Conservation (phyloP, 1,284 basidiomycete genomes). For the Cutaneotrichosporon dermatis region DNA sequence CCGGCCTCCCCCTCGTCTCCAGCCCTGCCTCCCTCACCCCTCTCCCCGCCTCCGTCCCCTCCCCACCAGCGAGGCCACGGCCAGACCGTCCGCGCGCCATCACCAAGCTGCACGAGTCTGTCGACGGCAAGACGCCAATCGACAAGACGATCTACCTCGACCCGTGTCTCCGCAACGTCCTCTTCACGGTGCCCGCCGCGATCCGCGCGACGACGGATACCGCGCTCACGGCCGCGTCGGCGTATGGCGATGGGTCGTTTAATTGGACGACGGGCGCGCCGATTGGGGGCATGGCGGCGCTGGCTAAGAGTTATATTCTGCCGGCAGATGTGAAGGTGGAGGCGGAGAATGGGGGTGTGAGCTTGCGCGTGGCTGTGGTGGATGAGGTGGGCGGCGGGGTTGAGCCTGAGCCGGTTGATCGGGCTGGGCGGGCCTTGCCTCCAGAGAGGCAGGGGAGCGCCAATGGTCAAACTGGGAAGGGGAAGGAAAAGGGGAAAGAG, state of each 20-base stretch:
- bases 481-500: constrained; percentile 16
- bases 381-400: constrained; percentile 21
- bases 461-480: background rate
- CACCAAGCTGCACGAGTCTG: constrained; percentile 2
- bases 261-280: constrained; percentile 36
- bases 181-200: constrained; percentile 30
- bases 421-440: too few relatives aligned
- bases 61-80: constrained; percentile 1
- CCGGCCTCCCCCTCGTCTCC: too few relatives aligned
- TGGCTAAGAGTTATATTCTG: constrained; percentile 33
- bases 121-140: constrained; percentile 27
- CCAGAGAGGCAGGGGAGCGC: too few relatives aligned
- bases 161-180: constrained; percentile 26
- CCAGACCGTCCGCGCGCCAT: constrained; percentile 8
- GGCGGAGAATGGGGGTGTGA: constrained; percentile 35
- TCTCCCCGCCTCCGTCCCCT: constrained; percentile 13
- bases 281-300: constrained; percentile 37
- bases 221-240: constrained; percentile 23
- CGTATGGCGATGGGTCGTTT: constrained; percentile 18
- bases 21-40: background rate
- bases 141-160: constrained; percentile 39
- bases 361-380: constrained; percentile 31
- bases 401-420: background rate
- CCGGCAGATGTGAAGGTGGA: constrained; percentile 35
- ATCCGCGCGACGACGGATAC: constrained; percentile 31